Evolutionary conservation across 192 early-diverging fungal genomes (phyloP).

Genomic region (Backusella mclennaniae): DNA sequence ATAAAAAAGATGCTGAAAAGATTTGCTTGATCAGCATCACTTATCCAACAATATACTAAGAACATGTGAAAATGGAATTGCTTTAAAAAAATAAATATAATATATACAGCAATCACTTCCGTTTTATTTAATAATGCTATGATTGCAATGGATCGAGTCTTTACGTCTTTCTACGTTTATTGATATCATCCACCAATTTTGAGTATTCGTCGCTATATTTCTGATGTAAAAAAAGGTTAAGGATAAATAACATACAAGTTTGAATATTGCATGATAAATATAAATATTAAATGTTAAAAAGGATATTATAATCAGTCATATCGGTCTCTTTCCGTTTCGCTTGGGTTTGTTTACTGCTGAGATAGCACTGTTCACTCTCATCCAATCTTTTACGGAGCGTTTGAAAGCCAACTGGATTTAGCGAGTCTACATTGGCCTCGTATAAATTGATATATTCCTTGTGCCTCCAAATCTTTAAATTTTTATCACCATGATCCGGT

Average conservation of each 20-base stretch:
- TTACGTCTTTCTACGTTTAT: background rate
- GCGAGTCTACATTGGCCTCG: slow-evolving; percentile 47
- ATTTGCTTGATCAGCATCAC: background rate
- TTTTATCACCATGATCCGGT: slow-evolving; percentile 42
- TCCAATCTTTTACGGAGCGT: slow-evolving; percentile 4
- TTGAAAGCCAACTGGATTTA: slow-evolving; percentile 12
- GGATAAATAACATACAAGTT: background rate
- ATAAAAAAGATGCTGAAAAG: background rate
- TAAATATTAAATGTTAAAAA: background rate
- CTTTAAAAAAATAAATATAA: background rate
- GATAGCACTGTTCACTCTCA: background rate
- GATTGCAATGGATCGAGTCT: background rate
- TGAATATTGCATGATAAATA: background rate
- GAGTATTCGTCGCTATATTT: slow-evolving; percentile 24
- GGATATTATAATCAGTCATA: background rate
- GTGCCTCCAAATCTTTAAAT: slow-evolving; percentile 37
- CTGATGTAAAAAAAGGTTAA: slow-evolving; percentile 22
- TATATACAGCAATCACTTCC: background rate
- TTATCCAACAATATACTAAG: no score
- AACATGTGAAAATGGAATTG: background rate
- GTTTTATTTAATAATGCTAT: background rate
- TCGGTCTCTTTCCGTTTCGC: background rate
- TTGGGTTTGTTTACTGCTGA: background rate
- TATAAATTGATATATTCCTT: slow-evolving; percentile 44
- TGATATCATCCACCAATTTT: background rate